phyloP scores from a whole-genome alignment of 108 stramenopile species.

The Schizochytrium sp. region DNA sequence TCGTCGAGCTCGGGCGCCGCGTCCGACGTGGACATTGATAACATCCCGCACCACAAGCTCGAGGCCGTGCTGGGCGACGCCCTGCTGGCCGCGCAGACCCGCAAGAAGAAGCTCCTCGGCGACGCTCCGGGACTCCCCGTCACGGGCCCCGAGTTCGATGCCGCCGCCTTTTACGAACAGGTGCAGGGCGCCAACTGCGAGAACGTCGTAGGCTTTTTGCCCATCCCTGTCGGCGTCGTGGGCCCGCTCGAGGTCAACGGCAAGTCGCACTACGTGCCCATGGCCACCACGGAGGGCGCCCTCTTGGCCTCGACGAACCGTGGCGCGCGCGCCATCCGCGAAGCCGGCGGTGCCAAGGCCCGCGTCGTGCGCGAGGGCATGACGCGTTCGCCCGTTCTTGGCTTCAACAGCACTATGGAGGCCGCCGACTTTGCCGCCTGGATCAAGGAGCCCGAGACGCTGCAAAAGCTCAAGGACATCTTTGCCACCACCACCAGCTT shows the following conservation, averaged over 20 bases:
- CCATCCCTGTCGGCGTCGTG: constrained; percentile 85
- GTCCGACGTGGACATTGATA: constrained; percentile 24
- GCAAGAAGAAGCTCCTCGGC: constrained; percentile 69
- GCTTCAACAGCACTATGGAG: constrained; percentile 68
- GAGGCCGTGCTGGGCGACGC: constrained; percentile 78
- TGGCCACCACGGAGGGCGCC: constrained; percentile 96
- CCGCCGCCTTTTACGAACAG: constrained; percentile 52
- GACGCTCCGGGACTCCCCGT: constrained; percentile 32
- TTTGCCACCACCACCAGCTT: constrained; percentile 95
- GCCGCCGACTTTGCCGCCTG: constrained; percentile 77
- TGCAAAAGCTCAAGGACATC: constrained; percentile 64
- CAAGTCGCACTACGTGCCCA: constrained; percentile 78
- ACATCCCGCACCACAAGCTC: constrained; percentile 86
- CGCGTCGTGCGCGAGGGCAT: constrained; percentile 83
- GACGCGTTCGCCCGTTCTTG: constrained; percentile 88
- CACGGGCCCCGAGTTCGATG: neutral
- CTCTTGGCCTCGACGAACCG: constrained; percentile 89
- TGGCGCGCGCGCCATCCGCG: constrained; percentile 86
- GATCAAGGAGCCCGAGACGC: constrained; percentile 64
- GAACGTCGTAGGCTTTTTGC: constrained; percentile 92
- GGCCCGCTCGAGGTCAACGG: constrained; percentile 84
- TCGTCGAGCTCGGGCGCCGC: neutral
- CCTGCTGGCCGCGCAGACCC: constrained; percentile 77
- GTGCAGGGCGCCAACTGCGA: constrained; percentile 94
- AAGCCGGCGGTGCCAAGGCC: constrained; percentile 43